These are phyloP conservation scores for Penicillium sp. DNA, from an alignment of 2,329 filamentous ascomycete species.

Conservation along the genomic window DNA sequence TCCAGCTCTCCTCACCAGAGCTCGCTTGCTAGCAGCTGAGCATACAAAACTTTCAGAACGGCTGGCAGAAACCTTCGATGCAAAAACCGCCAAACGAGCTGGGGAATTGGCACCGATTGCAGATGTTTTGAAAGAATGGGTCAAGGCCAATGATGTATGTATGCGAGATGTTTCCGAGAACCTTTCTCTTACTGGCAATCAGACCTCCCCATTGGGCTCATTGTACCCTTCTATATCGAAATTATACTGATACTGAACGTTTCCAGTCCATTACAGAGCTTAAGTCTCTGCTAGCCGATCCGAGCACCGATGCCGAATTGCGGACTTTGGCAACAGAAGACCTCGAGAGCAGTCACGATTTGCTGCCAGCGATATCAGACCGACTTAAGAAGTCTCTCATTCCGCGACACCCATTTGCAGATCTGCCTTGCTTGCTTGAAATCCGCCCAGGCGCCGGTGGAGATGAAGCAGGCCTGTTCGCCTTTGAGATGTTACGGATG, in stretches of 20 bases:
- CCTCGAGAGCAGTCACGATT: constrained; percentile 60
- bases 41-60: constrained; percentile 52
- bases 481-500: constrained; percentile 83
- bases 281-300: constrained; percentile 68
- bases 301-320: constrained; percentile 57
- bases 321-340: constrained; percentile 63
- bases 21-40: constrained; percentile 54
- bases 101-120: constrained; percentile 54
- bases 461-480: constrained; percentile 85
- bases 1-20: constrained; percentile 53
- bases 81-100: constrained; percentile 54
- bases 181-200: too few relatives aligned
- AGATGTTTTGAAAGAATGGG: constrained; percentile 54
- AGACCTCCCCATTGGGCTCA: not conserved
- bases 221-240: not conserved
- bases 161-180: constrained; percentile 14
- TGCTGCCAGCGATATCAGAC: constrained; percentile 61
- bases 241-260: not conserved
- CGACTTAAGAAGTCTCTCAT: constrained; percentile 74
- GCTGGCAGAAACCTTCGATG: constrained; percentile 55
- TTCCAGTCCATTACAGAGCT: constrained; percentile 62
- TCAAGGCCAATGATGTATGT: constrained; percentile 59
- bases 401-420: constrained; percentile 82
- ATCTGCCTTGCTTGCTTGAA: constrained; percentile 85
- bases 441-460: constrained; percentile 89